phyloP scores from a whole-genome alignment of 2,329 filamentous ascomycete species.

The Fusarium decemcellulare region DNA sequence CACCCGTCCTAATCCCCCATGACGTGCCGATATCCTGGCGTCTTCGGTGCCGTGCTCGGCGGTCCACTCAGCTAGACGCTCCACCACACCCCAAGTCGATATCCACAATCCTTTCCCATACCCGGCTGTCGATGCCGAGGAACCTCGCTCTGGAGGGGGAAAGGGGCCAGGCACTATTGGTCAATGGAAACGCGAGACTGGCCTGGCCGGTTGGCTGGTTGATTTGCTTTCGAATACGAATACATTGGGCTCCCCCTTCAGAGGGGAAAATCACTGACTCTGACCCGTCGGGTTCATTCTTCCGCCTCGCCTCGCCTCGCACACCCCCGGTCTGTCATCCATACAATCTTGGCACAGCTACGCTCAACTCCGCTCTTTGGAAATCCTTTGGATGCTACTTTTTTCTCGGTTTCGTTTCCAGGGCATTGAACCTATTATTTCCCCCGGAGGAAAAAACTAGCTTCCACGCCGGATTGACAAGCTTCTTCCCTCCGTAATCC shows the following conservation, averaged over 20 bases:
- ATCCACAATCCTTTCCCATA: constrained; percentile 3
- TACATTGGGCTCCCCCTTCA: background rate
- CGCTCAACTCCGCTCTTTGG: background rate
- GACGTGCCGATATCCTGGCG: constrained; percentile 20
- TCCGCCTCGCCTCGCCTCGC: constrained; percentile 15
- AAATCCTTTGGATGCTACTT: background rate
- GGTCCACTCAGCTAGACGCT: constrained; percentile 11
- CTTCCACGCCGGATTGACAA: background rate
- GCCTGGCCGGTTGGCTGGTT: no score
- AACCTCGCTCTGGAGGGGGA: constrained; percentile 2
- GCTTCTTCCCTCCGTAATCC: constrained; percentile 3
- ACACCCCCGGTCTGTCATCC: background rate
- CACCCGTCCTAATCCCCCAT: constrained; percentile 26
- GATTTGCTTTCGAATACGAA: background rate
- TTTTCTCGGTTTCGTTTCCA: no score
- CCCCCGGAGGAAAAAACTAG: no score
- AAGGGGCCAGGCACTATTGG: constrained; percentile 18
- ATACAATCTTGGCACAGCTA: constrained; percentile 15
- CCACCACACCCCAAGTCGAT: constrained; percentile 13
- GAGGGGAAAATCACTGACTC: no score
- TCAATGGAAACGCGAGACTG: background rate
- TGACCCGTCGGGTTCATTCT: constrained; percentile 33
- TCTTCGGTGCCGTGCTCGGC: constrained; percentile 39
- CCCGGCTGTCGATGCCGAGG: constrained; percentile 30
- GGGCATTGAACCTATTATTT: no score